Percentiles rank a stretch among this genome's conserved stretches.
phyloP scores from a whole-genome alignment of 2,329 filamentous ascomycete species.

The Cryphonectria japonica region DNA sequence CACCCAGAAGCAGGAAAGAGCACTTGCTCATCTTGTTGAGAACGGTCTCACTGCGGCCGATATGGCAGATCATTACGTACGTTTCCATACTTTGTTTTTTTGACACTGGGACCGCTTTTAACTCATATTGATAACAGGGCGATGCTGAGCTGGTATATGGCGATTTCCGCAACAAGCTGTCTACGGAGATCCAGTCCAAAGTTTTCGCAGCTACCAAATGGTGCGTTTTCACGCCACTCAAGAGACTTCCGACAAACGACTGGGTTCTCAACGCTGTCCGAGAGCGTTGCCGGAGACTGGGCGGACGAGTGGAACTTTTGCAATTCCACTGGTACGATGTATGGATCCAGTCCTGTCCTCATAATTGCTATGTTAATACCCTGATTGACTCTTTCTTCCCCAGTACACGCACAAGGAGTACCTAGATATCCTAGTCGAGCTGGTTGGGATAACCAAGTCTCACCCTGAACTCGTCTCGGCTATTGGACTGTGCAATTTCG shows the following conservation, averaged over 20 bases:
- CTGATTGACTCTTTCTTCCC: no score
- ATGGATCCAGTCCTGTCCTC: constrained; percentile 19
- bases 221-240: constrained; percentile 38
- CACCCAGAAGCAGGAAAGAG: no score
- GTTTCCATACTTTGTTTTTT: not conserved
- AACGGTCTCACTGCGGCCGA: constrained; percentile 1
- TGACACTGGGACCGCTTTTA: not conserved
- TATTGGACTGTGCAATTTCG: constrained; percentile 42
- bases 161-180: constrained; percentile 37
- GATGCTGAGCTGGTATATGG: constrained; percentile 37
- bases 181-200: constrained; percentile 28
- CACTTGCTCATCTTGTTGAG: not conserved
- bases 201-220: constrained; percentile 42
- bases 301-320: constrained; percentile 39
- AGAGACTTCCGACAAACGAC: constrained; percentile 33
- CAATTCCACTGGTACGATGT: constrained; percentile 44
- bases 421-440: constrained; percentile 39
- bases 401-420: constrained; percentile 42
- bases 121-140: not conserved
- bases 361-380: not conserved
- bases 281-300: constrained; percentile 39
- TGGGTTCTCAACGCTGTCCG: constrained; percentile 37
- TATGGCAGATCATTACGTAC: constrained; percentile 11
- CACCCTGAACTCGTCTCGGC: constrained; percentile 37
- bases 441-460: constrained; percentile 35